Conservation (phyloP, 169 alveolate genomes). For the Plasmodium gallinaceum region DNA sequence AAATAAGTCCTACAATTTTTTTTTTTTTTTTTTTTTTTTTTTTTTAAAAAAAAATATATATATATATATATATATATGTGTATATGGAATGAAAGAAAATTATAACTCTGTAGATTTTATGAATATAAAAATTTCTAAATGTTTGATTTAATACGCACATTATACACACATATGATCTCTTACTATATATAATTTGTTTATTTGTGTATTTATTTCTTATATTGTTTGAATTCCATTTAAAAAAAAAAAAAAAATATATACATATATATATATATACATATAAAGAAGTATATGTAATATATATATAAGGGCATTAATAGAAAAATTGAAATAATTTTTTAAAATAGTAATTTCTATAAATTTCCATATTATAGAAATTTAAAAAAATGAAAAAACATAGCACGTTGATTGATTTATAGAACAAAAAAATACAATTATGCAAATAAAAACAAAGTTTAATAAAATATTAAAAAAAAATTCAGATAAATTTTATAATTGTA, state of each 20-base stretch:
- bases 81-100: constrained; percentile 1
- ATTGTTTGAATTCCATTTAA: background rate
- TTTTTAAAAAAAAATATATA: background rate
- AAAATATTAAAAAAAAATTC: constrained; percentile 1
- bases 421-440: constrained; percentile 20
- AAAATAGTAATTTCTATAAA: too few relatives aligned
- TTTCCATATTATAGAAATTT: too few relatives aligned
- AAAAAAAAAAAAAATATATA: background rate
- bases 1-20: background rate
- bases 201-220: background rate
- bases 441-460: constrained; percentile 13
- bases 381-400: too few relatives aligned
- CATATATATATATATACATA: background rate
- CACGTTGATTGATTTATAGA: background rate
- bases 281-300: background rate
- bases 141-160: background rate
- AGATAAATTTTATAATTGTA: constrained; percentile 6
- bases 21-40: background rate
- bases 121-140: background rate
- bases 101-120: background rate
- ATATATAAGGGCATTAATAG: background rate
- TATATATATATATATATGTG: background rate
- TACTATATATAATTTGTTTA: background rate
- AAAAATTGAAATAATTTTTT: too few relatives aligned
- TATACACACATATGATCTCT: background rate